A percentile compares a stretch with the other conserved stretches of the same genome.
phyloP scores from a whole-genome alignment of 169 alveolate species.

The Cryptosporidium sp. region DNA sequence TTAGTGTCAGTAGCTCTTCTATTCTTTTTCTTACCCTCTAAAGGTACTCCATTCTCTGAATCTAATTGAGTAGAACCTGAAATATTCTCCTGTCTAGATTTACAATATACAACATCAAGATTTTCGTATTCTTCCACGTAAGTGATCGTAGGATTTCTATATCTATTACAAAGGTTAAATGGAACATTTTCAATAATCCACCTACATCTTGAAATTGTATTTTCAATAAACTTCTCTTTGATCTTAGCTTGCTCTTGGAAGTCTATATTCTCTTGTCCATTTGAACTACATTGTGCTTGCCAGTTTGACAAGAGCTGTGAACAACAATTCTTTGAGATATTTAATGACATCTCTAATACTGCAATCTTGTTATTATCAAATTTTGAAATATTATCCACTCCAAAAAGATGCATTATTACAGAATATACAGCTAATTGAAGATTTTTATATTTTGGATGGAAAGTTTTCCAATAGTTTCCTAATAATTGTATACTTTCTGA shows the following conservation, averaged over 20 bases:
- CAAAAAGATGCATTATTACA: slow-evolving; percentile 51
- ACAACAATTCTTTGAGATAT: slow-evolving; percentile 45
- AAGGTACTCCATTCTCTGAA: neutral
- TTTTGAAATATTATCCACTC: slow-evolving; percentile 2
- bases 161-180: slow-evolving; percentile 22
- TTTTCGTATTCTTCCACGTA: neutral
- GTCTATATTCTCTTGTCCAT: slow-evolving; percentile 28
- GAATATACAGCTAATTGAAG: slow-evolving; percentile 53
- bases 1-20: slow-evolving; percentile 74
- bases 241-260: slow-evolving; percentile 13
- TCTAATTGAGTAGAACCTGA: neutral
- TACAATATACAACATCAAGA: neutral
- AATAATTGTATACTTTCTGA: slow-evolving; percentile 13
- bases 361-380: slow-evolving; percentile 10
- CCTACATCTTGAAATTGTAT: slow-evolving; percentile 27
- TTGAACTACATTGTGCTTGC: slow-evolving; percentile 21
- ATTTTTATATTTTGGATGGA: slow-evolving; percentile 54
- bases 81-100: neutral
- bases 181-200: slow-evolving; percentile 69
- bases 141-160: neutral
- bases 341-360: slow-evolving; percentile 16
- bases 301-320: slow-evolving; percentile 37
- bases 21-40: slow-evolving; percentile 1
- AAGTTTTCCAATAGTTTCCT: slow-evolving; percentile 53
- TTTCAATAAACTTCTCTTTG: slow-evolving; percentile 8